A percentile compares a stretch with the other conserved stretches of the same genome.
Evolutionary conservation across 345 rosid genomes (phyloP).

Genomic region (Lepidium africanum): DNA sequence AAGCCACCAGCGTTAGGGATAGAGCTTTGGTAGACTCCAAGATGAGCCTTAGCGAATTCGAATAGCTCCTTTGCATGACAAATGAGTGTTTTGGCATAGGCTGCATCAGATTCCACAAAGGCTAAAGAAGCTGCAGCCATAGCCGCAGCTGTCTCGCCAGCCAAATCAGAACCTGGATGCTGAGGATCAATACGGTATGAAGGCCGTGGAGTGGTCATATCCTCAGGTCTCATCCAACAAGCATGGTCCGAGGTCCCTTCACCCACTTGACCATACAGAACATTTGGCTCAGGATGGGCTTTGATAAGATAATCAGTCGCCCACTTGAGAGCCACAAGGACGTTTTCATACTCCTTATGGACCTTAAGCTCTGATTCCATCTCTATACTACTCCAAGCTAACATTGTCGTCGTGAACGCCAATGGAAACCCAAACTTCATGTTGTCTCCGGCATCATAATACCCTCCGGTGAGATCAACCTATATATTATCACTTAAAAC

Average conservation of each 20-base stretch:
- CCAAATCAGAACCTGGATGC: constrained; percentile 64
- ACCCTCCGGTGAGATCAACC: constrained; percentile 68
- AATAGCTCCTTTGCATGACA: constrained; percentile 48
- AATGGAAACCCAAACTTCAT: constrained; percentile 68
- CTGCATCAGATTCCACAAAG: constrained; percentile 21
- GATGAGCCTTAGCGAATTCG: constrained; percentile 31
- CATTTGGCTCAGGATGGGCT: constrained; percentile 46
- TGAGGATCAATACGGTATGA: constrained; percentile 33
- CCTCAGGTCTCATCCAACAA: constrained; percentile 75
- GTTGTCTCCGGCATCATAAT: constrained; percentile 72
- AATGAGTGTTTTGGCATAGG: constrained; percentile 39
- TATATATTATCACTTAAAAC: neutral
- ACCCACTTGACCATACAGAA: constrained; percentile 56
- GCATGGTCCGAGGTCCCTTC: constrained; percentile 50
- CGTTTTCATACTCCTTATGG: constrained; percentile 31
- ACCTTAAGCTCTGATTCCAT: constrained; percentile 33
- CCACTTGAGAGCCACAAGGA: constrained; percentile 50
- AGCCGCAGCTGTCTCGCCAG: constrained; percentile 64
- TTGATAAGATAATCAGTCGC: constrained; percentile 65
- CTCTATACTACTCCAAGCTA: constrained; percentile 65
- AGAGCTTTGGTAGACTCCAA: constrained; percentile 31
- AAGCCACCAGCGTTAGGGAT: constrained; percentile 30
- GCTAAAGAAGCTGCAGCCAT: constrained; percentile 65
- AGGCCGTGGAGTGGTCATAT: constrained; percentile 59
- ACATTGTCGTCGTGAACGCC: constrained; percentile 64